These are phyloP conservation scores for Penicillium lagena DNA, from an alignment of 495 filamentous ascomycete genomes.

Conservation along the genomic window DNA sequence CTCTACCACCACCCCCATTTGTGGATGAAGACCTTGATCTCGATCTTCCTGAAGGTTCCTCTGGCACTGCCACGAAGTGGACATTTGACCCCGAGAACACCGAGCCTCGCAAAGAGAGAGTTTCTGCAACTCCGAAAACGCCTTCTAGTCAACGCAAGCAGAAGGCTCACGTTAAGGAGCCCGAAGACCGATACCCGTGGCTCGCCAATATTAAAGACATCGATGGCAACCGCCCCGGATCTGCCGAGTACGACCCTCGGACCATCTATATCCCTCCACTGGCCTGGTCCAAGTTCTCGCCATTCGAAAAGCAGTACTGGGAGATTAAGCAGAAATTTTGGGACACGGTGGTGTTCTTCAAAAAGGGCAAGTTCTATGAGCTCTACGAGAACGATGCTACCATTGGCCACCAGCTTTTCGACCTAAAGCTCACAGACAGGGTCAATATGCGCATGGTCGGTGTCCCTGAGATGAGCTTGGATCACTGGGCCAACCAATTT, in stretches of 20 bases:
- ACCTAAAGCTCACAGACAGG: conserved; percentile 94
- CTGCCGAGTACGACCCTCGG: conserved; percentile 88
- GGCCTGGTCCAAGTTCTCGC: conserved; percentile 72
- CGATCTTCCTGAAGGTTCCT: conserved; percentile 44
- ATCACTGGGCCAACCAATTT: conserved; percentile 92
- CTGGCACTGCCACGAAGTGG: conserved; percentile 81
- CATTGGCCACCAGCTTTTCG: conserved; percentile 93
- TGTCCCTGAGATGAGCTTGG: conserved; percentile 82
- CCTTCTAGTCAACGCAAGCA: conserved; percentile 54
- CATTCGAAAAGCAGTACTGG: conserved; percentile 99
- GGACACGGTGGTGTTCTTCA: conserved; percentile 99
- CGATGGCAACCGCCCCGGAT: conserved; percentile 68
- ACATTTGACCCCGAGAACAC: conserved; percentile 73
- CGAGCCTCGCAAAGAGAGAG: conserved; percentile 51
- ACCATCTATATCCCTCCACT: conserved; percentile 80
- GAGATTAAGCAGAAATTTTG: conserved; percentile 98
- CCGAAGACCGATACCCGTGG: conserved; percentile 82
- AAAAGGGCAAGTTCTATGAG: conserved; percentile 99
- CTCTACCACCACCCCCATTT: conserved; percentile 39
- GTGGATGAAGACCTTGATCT: conserved; percentile 46
- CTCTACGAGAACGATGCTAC: conserved; percentile 98
- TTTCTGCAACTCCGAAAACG: conserved; percentile 32
- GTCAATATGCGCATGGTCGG: conserved; percentile 99
- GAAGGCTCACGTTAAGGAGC: conserved; percentile 71
- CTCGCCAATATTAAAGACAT: conserved; percentile 77